A percentile compares a stretch with the other conserved stretches of the same genome.
Evolutionary conservation across 2,329 filamentous ascomycete species (phyloP).

Genomic region (Xylariomycetidae sp.): DNA sequence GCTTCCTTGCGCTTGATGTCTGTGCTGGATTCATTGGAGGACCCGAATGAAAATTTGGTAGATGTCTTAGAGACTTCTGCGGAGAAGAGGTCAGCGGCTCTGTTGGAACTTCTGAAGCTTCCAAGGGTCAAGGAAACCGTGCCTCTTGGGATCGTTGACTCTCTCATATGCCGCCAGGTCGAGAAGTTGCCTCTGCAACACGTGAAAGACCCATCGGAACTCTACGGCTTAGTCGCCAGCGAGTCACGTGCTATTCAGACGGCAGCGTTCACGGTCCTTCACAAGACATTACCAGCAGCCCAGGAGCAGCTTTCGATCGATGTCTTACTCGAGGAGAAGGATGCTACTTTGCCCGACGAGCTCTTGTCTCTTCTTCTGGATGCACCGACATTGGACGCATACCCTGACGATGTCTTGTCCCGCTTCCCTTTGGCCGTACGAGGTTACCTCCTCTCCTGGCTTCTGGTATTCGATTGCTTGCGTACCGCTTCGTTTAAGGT

Average conservation of each 20-base stretch:
- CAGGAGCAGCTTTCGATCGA: constrained; percentile 84
- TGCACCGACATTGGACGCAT: constrained; percentile 62
- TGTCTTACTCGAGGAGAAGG: constrained; percentile 61
- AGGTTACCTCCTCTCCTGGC: constrained; percentile 83
- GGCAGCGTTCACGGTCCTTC: constrained; percentile 73
- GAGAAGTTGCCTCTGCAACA: constrained; percentile 56
- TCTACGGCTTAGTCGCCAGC: constrained; percentile 72
- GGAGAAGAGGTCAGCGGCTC: constrained; percentile 46
- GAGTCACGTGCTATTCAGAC: constrained; percentile 71
- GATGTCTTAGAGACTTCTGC: constrained; percentile 63
- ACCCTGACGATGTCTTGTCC: constrained; percentile 59
- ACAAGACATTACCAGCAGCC: constrained; percentile 67
- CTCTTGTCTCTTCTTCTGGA: constrained; percentile 78
- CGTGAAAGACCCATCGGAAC: constrained; percentile 57
- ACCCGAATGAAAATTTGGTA: constrained; percentile 78
- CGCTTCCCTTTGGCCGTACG: constrained; percentile 65
- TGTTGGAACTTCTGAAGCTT: constrained; percentile 59
- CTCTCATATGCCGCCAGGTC: constrained; percentile 64
- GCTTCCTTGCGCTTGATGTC: constrained; percentile 67
- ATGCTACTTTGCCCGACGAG: constrained; percentile 73
- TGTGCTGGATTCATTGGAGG: constrained; percentile 56
- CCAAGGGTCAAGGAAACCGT: constrained; percentile 44
- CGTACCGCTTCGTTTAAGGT: constrained; percentile 72
- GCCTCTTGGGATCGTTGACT: constrained; percentile 69
- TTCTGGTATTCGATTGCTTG: constrained; percentile 83